Evolutionary conservation across 2,329 filamentous ascomycete genomes (phyloP), one percentile per base, ranked within the genome.

Genomic region (Penicillium sp.): DNA sequence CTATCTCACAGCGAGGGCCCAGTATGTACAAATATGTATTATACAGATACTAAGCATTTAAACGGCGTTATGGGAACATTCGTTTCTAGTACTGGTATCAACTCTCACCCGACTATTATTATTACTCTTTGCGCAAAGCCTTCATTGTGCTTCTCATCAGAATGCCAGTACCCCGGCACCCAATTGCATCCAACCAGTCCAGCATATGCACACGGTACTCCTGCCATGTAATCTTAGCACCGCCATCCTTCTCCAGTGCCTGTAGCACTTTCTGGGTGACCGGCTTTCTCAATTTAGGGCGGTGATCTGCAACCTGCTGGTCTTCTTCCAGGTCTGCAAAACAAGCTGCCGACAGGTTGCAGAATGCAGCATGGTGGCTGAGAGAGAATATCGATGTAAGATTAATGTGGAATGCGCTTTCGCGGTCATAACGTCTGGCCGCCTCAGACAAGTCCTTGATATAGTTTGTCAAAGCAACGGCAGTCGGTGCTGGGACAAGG

Each of bases 121-220:
- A 55, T 61, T 55, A 71, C 50, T 72, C 71, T 58, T 78, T 83
- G 74, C 85, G 86, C 64, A 93, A 74, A 50, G 87, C 85, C 70
- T 88, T 91, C 84, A 94, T 91, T 1, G 90, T 92, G 65, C 86
- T 90, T 72, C 89, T 89, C 81, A 95, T 87, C 66, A 95, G 75
- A 61, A 87, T 81, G 16, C 83, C 82, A 31, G 93, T 80, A 0
- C 91, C 91, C 11, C 72, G 75, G 45, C 89, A 80, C 0, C 88
- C 88, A 52, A 81, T 82, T 6, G 75, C 77, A 57, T 88, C 87
- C 60, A 95, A 73, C 74, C 86, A 85, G 49, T 81, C 80, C 55
- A 96, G 75, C 60, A 93, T 87, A n/a, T 84, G 82, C 6, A 91
- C 78, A 57, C 89, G 82, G 71, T 92, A 96, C 49, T 89, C 85